phyloP scores from a whole-genome alignment of 129 eudicot species.

The Silybum marianum region DNA sequence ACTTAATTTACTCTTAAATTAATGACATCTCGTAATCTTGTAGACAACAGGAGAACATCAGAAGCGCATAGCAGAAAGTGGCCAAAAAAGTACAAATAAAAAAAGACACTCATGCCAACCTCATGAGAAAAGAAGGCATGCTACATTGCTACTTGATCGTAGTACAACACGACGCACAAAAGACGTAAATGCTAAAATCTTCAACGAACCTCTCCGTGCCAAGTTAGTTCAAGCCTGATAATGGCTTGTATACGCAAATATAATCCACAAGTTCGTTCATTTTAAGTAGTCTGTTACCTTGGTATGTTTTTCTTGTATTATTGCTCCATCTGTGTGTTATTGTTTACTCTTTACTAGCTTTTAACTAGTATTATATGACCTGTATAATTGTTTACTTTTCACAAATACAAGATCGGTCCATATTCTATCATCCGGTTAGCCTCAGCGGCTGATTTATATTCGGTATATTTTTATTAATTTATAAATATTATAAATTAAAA shows the following conservation, averaged over 20 bases:
- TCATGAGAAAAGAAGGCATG: neutral
- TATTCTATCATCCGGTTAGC: no score
- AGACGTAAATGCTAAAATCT: neutral
- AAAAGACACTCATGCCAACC: neutral
- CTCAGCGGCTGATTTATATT: no score
- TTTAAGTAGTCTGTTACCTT: neutral
- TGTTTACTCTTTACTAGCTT: neutral
- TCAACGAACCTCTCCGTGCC: neutral
- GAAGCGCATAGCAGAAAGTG: neutral
- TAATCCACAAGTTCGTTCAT: neutral
- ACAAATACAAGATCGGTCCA: no score
- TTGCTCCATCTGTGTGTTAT: neutral
- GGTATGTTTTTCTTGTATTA: neutral
- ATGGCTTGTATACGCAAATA: neutral
- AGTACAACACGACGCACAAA: neutral
- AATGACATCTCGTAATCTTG: neutral
- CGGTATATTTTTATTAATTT: no score
- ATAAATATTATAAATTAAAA: no score
- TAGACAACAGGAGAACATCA: neutral
- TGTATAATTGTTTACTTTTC: no score
- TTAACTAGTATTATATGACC: neutral
- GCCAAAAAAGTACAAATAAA: no score
- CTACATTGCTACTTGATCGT: no score
- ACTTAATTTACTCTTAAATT: no score
- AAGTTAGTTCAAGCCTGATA: neutral